Conservation (phyloP, 1,284 basidiomycete genomes). For the Pseudozyma hubeiensis region DNA sequence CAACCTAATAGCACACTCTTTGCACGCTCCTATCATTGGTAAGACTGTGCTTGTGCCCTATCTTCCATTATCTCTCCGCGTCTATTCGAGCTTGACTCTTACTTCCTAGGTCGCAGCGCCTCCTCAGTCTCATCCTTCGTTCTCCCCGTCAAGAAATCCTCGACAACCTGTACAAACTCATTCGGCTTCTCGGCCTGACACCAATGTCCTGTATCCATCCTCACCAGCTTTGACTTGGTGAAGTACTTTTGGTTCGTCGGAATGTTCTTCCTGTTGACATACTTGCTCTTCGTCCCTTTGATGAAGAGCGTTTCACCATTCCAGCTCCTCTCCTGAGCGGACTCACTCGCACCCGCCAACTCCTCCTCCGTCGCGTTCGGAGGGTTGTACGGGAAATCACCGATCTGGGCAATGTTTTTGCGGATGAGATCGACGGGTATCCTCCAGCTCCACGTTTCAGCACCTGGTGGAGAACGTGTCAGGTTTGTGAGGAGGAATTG, state of each 20-base stretch:
- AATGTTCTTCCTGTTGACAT: constrained; percentile 78
- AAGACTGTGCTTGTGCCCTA: too few species aligned
- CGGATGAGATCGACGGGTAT: constrained; percentile 79
- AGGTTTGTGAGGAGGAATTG: constrained; percentile 88
- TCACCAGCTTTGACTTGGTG: constrained; percentile 72
- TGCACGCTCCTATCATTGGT: too few species aligned
- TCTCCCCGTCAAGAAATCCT: constrained; percentile 59
- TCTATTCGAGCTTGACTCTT: too few species aligned
- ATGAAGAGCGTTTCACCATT: constrained; percentile 78
- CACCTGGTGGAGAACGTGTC: constrained; percentile 67
- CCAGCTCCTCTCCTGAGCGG: constrained; percentile 70
- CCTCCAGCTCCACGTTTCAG: constrained; percentile 74
- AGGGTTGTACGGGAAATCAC: constrained; percentile 76
- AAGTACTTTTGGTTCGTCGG: constrained; percentile 77
- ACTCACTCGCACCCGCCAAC: constrained; percentile 11
- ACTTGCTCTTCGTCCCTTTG: constrained; percentile 77
- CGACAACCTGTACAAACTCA: constrained; percentile 67
- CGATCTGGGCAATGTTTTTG: constrained; percentile 76
- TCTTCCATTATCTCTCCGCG: too few species aligned
- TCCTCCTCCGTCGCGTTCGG: constrained; percentile 71
- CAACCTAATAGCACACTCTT: too few species aligned
- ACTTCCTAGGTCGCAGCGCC: constrained; percentile 6
- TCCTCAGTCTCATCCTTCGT: constrained; percentile 33
- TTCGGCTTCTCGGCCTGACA: constrained; percentile 69
- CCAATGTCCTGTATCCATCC: constrained; percentile 70